Percentiles rank a stretch among this genome's conserved stretches.
phyloP scores from a whole-genome alignment of 208 protist genomes.

The Blechomonas ayalai region DNA sequence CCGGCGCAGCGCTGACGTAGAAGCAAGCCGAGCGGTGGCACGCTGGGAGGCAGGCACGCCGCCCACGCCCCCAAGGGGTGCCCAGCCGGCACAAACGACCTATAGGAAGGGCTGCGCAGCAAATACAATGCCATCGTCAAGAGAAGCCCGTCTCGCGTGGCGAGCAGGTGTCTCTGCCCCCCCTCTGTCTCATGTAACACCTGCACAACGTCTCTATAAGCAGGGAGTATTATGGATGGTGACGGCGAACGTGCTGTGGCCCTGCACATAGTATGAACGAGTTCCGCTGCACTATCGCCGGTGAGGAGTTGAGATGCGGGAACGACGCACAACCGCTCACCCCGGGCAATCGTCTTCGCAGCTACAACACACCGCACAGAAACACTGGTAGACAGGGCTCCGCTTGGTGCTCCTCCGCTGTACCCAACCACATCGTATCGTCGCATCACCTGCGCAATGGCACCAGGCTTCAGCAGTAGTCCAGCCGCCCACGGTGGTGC shows the following conservation, averaged over 20 bases:
- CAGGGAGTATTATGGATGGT: neutral
- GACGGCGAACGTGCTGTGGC: neutral
- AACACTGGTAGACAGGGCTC: neutral
- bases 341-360: slow-evolving; percentile 28
- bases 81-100: neutral
- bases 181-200: neutral
- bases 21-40: slow-evolving; percentile 47
- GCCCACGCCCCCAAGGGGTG: slow-evolving; percentile 33
- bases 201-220: slow-evolving; percentile 1
- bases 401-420: too few species aligned
- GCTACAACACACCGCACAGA: slow-evolving; percentile 64
- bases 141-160: slow-evolving; percentile 61
- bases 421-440: slow-evolving; percentile 9
- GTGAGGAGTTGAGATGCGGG: slow-evolving; percentile 33
- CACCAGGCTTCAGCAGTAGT: too few species aligned
- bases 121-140: slow-evolving; percentile 42
- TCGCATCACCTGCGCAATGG: slow-evolving; percentile 10
- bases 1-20: slow-evolving; percentile 16
- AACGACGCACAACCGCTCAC: slow-evolving; percentile 50
- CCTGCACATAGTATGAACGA: slow-evolving; percentile 20
- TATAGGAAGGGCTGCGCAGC: slow-evolving; percentile 15
- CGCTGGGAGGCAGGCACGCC: slow-evolving; percentile 33
- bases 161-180: slow-evolving; percentile 12
- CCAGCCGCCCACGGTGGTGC: too few species aligned
- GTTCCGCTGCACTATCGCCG: slow-evolving; percentile 23